These are phyloP conservation scores for Candida quercuum DNA, from an alignment of 805 yeast species.

Conservation along the genomic window DNA sequence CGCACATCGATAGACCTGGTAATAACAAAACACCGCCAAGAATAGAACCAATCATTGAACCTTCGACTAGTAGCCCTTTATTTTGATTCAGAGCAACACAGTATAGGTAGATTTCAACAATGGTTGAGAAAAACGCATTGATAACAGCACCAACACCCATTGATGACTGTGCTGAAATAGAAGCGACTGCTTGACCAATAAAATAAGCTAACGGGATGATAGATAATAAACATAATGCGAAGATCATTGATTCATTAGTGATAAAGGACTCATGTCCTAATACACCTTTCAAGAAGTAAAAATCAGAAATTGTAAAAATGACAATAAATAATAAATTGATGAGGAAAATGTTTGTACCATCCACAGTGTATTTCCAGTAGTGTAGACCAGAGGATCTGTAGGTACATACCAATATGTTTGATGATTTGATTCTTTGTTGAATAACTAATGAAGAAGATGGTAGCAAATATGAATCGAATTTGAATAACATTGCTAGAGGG, in stretches of 20 bases:
- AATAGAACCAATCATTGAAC: constrained; percentile 90
- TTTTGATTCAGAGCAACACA: constrained; percentile 84
- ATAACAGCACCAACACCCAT: constrained; percentile 99
- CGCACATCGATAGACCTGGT: constrained; percentile 97
- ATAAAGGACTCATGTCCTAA: constrained; percentile 26
- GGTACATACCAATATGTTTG: constrained; percentile 75
- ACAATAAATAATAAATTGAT: constrained; percentile 80
- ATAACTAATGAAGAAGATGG: constrained; percentile 10
- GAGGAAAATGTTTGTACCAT: constrained; percentile 91
- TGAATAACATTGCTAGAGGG: constrained; percentile 83
- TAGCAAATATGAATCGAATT: constrained; percentile 37
- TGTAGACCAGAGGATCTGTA: constrained; percentile 89
- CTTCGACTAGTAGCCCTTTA: constrained; percentile 89
- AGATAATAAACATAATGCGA: constrained; percentile 71
- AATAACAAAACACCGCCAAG: constrained; percentile 85
- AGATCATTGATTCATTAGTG: constrained; percentile 62
- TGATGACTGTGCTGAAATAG: constrained; percentile 95
- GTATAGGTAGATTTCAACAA: constrained; percentile 88
- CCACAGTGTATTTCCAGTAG: constrained; percentile 93
- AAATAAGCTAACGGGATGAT: constrained; percentile 93
- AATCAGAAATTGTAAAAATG: constrained; percentile 76
- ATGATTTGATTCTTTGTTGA: constrained; percentile 25
- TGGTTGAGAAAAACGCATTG: constrained; percentile 94
- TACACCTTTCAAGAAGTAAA: constrained; percentile 51
- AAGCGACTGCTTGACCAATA: constrained; percentile 99